phyloP scores from a whole-genome alignment of 2,329 filamentous ascomycete species.

The Aspergillus calidoustus region DNA sequence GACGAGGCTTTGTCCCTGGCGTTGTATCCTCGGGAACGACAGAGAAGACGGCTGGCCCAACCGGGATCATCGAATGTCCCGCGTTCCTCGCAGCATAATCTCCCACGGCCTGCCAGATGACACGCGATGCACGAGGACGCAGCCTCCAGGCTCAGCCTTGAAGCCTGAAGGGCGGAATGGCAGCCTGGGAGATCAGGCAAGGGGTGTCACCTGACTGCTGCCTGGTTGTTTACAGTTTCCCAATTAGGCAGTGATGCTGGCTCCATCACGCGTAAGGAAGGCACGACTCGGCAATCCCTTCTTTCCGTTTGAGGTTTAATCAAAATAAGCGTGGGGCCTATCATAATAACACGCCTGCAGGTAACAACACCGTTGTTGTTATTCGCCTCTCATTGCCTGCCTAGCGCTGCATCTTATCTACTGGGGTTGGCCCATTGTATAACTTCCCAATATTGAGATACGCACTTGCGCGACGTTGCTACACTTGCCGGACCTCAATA shows the following conservation, averaged over 20 bases:
- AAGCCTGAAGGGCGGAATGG: background rate
- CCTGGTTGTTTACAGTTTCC: constrained; percentile 26
- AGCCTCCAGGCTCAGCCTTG: background rate
- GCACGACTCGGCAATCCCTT: constrained; percentile 8
- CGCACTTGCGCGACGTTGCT: background rate
- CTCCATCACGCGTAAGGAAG: constrained; percentile 25
- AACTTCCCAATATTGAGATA: background rate
- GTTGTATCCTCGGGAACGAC: constrained; percentile 8
- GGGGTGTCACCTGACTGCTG: constrained; percentile 24
- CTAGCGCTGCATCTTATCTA: constrained; percentile 2
- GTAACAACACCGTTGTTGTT: constrained; percentile 7
- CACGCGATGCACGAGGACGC: background rate
- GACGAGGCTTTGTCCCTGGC: background rate
- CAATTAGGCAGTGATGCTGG: constrained; percentile 20
- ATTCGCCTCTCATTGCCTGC: constrained; percentile 11
- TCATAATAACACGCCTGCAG: constrained; percentile 2
- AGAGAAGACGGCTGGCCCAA: background rate
- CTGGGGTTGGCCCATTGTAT: background rate
- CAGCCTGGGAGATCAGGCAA: constrained; percentile 15
- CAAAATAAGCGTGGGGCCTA: constrained; percentile 13
- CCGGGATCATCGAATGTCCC: background rate
- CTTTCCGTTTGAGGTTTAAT: constrained; percentile 13
- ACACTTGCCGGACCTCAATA: constrained; percentile 12
- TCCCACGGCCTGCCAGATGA: background rate
- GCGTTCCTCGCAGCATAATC: background rate